Conservation (phyloP, 768 basidiomycete species). For the Tylopilus cervinicoccineus region DNA sequence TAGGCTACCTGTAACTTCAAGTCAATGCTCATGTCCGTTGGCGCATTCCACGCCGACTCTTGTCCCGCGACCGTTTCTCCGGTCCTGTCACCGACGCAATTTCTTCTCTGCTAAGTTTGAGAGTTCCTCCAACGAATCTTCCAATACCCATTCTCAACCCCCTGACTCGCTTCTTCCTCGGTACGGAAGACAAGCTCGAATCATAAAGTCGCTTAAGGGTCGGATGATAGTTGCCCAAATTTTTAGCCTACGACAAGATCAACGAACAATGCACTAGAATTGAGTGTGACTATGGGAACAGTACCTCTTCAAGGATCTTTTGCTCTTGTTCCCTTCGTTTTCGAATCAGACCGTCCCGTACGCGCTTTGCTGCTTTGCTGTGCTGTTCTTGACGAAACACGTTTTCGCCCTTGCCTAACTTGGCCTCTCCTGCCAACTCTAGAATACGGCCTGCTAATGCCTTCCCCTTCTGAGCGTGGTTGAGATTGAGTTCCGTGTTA, state of each 20-base stretch:
- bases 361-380: slow-evolving; percentile 65
- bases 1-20: not conserved
- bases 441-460: slow-evolving; percentile 75
- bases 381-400: slow-evolving; percentile 57
- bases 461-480: slow-evolving; percentile 65
- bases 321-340: slow-evolving; percentile 57
- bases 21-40: not conserved
- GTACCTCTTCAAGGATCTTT: slow-evolving; percentile 66
- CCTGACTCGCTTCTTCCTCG: slow-evolving; percentile 48
- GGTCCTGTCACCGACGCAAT: slow-evolving; percentile 38
- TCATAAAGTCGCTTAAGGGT: slow-evolving; percentile 66
- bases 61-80: slow-evolving; percentile 3
- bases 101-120: slow-evolving; percentile 62
- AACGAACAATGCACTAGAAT: slow-evolving; percentile 6
- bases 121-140: slow-evolving; percentile 63
- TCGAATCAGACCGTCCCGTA: slow-evolving; percentile 63
- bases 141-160: slow-evolving; percentile 81
- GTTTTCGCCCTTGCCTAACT: slow-evolving; percentile 72
- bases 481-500: slow-evolving; percentile 54
- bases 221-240: slow-evolving; percentile 82
- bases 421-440: slow-evolving; percentile 64
- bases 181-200: slow-evolving; percentile 22
- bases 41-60: not conserved
- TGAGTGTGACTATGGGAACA: not conserved
- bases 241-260: slow-evolving; percentile 58